Evolutionary conservation across 176 grass and related monocot species (phyloP), one percentile per base, ranked within the genome.

Genomic region (Ensete glaucum): DNA sequence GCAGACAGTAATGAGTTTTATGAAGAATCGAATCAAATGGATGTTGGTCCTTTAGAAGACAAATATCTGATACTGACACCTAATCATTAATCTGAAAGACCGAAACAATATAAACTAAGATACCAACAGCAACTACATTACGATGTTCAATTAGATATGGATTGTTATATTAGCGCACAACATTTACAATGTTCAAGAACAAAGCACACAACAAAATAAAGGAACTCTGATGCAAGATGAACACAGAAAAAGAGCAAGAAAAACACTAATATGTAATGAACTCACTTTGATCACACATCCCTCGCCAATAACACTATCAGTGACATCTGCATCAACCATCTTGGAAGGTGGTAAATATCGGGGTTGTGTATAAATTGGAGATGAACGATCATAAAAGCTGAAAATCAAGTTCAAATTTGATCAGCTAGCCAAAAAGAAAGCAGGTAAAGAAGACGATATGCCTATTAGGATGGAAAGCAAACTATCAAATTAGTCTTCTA

Each of bases 221-320:
- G 6, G 9, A 59, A 17, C 56, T 20, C 56, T 25, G 22, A 1
- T 26, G 62, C 13, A 2, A 65, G 9, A 65, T 11, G 27, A 19
- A 65, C 25, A 13, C 13, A 4, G 49, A 69, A 16, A 34, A 49
- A 59, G 20, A 59, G 9, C 54, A 49, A n/a, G 55, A 17, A 48
- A 9, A 17, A 16, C 5, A 34, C 17, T 1, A 1, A 17, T 11
- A 26, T 69, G 66, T 49, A 69, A 50, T 70, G 16, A 55, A 79
- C 85, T 86, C 90, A 97, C 93, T 85, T 87, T 90, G 9, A 97
- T 97, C 24, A 97, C 88, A 71, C 90, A 97, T 54, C 93, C 93
- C 83, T 99, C 96, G 1, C 96, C 96, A 62, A 99, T 95, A 77
- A 94, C 96, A 82, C 96, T 99, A 71, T 99, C 85, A 21, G 87